Percentiles rank a stretch among this genome's conserved stretches.
These are phyloP conservation scores for Clavispora asparagi DNA, from an alignment of 805 yeast species.

Conservation along the genomic window DNA sequence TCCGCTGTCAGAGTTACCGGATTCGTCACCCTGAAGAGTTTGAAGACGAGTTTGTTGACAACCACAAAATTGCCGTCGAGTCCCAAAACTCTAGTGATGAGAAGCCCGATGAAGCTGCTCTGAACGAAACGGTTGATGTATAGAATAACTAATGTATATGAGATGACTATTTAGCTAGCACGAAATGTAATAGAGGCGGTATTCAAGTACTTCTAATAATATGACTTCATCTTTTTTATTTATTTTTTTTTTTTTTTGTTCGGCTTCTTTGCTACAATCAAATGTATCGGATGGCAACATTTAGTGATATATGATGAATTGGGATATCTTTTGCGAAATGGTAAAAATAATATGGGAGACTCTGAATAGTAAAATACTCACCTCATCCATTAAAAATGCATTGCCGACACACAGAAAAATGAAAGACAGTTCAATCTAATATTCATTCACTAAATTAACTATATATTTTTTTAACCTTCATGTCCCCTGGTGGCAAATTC, in stretches of 20 bases:
- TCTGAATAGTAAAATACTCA: background rate
- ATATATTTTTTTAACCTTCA: too few species aligned
- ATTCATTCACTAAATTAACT: too few species aligned
- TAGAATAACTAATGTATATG: background rate
- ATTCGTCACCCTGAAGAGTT: constrained; percentile 25
- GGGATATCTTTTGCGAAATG: too few species aligned
- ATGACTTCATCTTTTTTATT: too few species aligned
- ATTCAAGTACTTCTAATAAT: too few species aligned
- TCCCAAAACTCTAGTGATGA: background rate
- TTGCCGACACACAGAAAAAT: too few species aligned
- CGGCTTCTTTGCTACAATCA: too few species aligned
- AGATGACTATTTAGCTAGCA: too few species aligned
- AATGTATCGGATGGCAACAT: too few species aligned
- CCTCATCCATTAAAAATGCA: background rate
- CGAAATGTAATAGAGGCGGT: too few species aligned
- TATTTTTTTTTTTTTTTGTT: too few species aligned
- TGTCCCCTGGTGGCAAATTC: background rate
- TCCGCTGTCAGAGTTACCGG: constrained; percentile 40
- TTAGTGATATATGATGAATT: too few species aligned
- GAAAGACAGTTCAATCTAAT: background rate
- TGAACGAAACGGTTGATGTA: background rate
- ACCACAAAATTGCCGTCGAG: constrained; percentile 7
- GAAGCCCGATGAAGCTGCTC: background rate
- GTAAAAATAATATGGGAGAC: background rate
- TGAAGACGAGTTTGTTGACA: constrained; percentile 15